These are phyloP conservation scores for Meyerozyma elateridarum DNA, from an alignment of 1,139 yeast species.

Conservation along the genomic window DNA sequence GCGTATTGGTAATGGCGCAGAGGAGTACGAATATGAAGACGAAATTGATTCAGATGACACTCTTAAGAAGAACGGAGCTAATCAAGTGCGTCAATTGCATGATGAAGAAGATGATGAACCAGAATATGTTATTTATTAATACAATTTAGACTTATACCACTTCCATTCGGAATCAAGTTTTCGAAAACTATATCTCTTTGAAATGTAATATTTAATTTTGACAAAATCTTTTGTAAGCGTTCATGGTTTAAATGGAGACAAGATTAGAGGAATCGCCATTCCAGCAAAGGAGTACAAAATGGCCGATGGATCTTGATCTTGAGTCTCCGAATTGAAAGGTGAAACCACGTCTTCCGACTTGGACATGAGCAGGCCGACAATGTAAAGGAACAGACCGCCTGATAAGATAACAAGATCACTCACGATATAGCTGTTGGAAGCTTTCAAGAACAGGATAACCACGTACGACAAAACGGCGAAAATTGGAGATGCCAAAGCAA, in stretches of 20 bases:
- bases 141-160: too few relatives aligned
- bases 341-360: conserved; percentile 15
- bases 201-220: too few relatives aligned
- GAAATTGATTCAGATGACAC: not conserved
- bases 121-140: too few relatives aligned
- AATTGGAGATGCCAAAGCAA: conserved; percentile 51
- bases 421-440: conserved; percentile 36
- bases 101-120: conserved; percentile 10
- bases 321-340: conserved; percentile 7
- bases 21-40: conserved; percentile 2
- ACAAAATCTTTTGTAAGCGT: too few relatives aligned
- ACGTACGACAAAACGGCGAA: conserved; percentile 45
- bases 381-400: conserved; percentile 71
- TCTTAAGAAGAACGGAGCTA: conserved; percentile 5
- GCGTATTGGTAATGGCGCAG: conserved; percentile 5
- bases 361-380: conserved; percentile 62
- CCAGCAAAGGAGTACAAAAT: too few relatives aligned
- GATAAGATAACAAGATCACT: conserved; percentile 54
- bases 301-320: conserved; percentile 6
- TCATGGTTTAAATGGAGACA: conserved; percentile 7
- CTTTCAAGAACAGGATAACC: conserved; percentile 27
- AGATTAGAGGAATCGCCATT: conserved; percentile 17
- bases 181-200: too few relatives aligned
- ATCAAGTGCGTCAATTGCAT: conserved; percentile 9
- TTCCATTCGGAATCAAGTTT: too few relatives aligned